phyloP scores from a whole-genome alignment of 2,329 filamentous ascomycete species.

The Aspergillus floridensis region DNA sequence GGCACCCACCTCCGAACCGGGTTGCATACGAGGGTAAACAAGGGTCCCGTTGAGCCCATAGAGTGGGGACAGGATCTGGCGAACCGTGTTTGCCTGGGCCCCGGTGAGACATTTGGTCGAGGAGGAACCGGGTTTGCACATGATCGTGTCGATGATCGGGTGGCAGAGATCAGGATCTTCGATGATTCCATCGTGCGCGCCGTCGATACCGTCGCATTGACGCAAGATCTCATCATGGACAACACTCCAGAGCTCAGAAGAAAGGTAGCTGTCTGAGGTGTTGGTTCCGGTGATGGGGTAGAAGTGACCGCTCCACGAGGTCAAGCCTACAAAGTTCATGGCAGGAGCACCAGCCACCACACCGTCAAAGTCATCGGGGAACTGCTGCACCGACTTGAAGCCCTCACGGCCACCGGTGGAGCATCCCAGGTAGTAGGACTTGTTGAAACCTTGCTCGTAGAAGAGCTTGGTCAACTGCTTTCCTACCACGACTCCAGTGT shows the following conservation, averaged over 20 bases:
- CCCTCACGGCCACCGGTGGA: slow-evolving; percentile 61
- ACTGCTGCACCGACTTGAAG: slow-evolving; percentile 53
- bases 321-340: slow-evolving; percentile 50
- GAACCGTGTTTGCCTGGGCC: slow-evolving; percentile 42
- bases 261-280: slow-evolving; percentile 47
- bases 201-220: slow-evolving; percentile 35
- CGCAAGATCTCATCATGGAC: slow-evolving; percentile 38
- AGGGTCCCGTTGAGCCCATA: slow-evolving; percentile 30
- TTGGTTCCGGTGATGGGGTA: slow-evolving; percentile 45
- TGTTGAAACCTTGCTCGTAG: slow-evolving; percentile 45
- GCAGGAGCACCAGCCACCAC: slow-evolving; percentile 49
- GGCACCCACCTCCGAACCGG: slow-evolving; percentile 8
- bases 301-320: slow-evolving; percentile 46
- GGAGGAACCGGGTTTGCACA: slow-evolving; percentile 28
- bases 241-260: slow-evolving; percentile 47
- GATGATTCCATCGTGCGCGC: slow-evolving; percentile 36
- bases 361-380: slow-evolving; percentile 58
- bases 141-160: slow-evolving; percentile 32
- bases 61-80: slow-evolving; percentile 6
- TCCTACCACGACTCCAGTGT: slow-evolving; percentile 45
- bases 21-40: slow-evolving; percentile 17
- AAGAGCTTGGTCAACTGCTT: slow-evolving; percentile 51
- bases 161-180: slow-evolving; percentile 38
- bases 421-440: slow-evolving; percentile 51
- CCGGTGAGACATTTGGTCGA: slow-evolving; percentile 43